Percentiles rank a stretch among this genome's conserved stretches.
These are phyloP conservation scores for Aspergillus pseudoglaucus DNA, from an alignment of 2,329 filamentous ascomycete genomes.

Conservation along the genomic window DNA sequence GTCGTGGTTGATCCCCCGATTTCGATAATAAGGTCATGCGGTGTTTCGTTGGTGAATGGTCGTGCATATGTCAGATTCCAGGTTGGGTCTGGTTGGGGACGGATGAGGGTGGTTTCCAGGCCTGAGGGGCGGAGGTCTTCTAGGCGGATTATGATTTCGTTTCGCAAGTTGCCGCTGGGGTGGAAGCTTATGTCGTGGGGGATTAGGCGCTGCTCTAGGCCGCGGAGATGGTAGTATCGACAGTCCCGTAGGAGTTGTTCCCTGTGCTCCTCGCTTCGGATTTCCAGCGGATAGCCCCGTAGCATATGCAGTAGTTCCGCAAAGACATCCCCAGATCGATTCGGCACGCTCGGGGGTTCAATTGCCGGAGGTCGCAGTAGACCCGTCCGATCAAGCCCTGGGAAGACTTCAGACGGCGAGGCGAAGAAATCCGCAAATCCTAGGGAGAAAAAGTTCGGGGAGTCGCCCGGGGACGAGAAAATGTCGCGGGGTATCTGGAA, in stretches of 20 bases:
- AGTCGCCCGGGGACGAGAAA: slow-evolving; percentile 77
- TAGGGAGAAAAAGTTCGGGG: slow-evolving; percentile 92
- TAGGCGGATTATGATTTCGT: slow-evolving; percentile 72
- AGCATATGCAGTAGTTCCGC: slow-evolving; percentile 74
- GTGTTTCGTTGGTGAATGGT: slow-evolving; percentile 72
- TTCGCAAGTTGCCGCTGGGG: slow-evolving; percentile 52
- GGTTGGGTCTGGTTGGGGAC: too few relatives aligned
- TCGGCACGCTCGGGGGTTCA: slow-evolving; percentile 71
- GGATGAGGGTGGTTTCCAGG: too few relatives aligned
- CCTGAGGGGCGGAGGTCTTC: slow-evolving; percentile 88
- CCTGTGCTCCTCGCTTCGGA: slow-evolving; percentile 70
- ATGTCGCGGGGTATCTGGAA: slow-evolving; percentile 88
- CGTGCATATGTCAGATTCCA: too few relatives aligned
- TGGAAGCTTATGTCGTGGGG: slow-evolving; percentile 72
- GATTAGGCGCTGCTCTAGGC: slow-evolving; percentile 80
- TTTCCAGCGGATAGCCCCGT: slow-evolving; percentile 73
- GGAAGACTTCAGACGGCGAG: slow-evolving; percentile 72
- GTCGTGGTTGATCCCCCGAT: slow-evolving; percentile 64
- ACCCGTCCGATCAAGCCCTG: slow-evolving; percentile 69
- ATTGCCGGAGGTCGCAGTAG: slow-evolving; percentile 84
- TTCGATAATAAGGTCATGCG: slow-evolving; percentile 74
- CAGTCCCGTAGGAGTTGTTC: slow-evolving; percentile 74
- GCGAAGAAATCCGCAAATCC: slow-evolving; percentile 86
- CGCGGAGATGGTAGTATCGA: slow-evolving; percentile 88
- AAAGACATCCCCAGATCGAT: slow-evolving; percentile 76